Evolutionary conservation across 306 rosid species (phyloP).

Genomic region (Vachellia collinsii): DNA sequence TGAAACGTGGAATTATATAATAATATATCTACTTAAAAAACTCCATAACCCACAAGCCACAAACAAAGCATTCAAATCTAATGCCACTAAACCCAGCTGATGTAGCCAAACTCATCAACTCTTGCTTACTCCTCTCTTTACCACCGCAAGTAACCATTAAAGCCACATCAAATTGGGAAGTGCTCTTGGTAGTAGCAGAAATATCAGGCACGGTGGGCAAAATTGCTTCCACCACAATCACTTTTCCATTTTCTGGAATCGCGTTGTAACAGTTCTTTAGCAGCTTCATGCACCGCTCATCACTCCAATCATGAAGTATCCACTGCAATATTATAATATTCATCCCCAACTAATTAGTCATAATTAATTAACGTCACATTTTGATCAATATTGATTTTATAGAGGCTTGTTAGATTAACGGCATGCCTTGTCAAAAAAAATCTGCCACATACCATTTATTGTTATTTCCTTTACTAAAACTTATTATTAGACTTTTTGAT

Average conservation of each 20-base stretch:
- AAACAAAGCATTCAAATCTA: background rate
- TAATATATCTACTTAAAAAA: slow-evolving; percentile 28
- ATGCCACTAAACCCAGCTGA: background rate
- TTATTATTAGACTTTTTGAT: no score
- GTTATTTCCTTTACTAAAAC: no score
- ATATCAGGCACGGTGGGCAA: background rate
- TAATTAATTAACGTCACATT: background rate
- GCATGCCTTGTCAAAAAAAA: no score
- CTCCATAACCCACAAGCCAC: slow-evolving; percentile 34
- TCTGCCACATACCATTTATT: no score
- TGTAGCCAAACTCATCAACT: background rate
- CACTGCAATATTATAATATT: background rate
- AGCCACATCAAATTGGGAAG: background rate
- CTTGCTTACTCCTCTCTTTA: background rate
- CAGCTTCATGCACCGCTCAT: background rate
- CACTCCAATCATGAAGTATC: background rate
- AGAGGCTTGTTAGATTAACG: no score
- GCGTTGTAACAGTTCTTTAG: background rate
- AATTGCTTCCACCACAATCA: background rate
- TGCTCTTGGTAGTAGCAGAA: background rate
- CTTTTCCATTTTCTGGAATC: background rate
- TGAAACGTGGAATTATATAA: no score
- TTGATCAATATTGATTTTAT: no score
- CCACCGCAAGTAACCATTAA: background rate
- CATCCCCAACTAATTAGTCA: background rate